phyloP scores from a whole-genome alignment of 495 filamentous ascomycete species.

The Aspergillus sclerotioniger region DNA sequence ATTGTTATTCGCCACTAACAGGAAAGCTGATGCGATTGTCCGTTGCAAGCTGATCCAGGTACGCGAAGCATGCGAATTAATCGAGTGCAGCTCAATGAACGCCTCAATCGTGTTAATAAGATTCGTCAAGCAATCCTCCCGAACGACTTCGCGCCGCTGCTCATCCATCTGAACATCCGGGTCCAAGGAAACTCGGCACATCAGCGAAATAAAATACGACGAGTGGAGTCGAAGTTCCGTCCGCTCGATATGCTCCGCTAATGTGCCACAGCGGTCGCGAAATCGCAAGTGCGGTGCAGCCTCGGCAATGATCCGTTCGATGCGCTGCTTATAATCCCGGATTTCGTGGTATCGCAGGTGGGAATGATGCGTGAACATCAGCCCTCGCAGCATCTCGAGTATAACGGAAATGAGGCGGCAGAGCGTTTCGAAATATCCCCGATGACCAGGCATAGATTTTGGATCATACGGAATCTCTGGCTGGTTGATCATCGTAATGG shows the following conservation, averaged over 20 bases:
- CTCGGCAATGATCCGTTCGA: slow-evolving; percentile 50
- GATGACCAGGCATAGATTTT: slow-evolving; percentile 47
- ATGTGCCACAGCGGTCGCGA: slow-evolving; percentile 42
- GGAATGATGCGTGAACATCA: slow-evolving; percentile 41
- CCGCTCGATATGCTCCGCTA: slow-evolving; percentile 54
- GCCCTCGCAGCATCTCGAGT: slow-evolving; percentile 53
- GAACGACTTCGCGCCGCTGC: slow-evolving; percentile 35
- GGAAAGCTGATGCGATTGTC: slow-evolving; percentile 46
- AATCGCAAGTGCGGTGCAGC: slow-evolving; percentile 53
- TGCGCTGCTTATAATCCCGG: slow-evolving; percentile 48
- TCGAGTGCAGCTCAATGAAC: slow-evolving; percentile 46
- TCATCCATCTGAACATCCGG: slow-evolving; percentile 37
- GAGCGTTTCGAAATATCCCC: slow-evolving; percentile 54
- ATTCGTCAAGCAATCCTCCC: slow-evolving; percentile 43
- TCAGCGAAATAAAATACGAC: slow-evolving; percentile 57
- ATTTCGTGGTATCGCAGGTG: slow-evolving; percentile 46
- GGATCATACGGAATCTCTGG: slow-evolving; percentile 48
- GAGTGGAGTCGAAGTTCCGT: slow-evolving; percentile 56
- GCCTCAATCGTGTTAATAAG: slow-evolving; percentile 43
- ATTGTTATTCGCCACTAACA: slow-evolving; percentile 44
- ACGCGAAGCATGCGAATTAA: slow-evolving; percentile 41
- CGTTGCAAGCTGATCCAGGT: slow-evolving; percentile 50
- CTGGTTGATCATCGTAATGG: slow-evolving; percentile 52
- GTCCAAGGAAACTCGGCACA: slow-evolving; percentile 56
- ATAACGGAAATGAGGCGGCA: slow-evolving; percentile 52